phyloP scores from a whole-genome alignment of 1,139 yeast species.

The Saccharomyces hybrid region DNA sequence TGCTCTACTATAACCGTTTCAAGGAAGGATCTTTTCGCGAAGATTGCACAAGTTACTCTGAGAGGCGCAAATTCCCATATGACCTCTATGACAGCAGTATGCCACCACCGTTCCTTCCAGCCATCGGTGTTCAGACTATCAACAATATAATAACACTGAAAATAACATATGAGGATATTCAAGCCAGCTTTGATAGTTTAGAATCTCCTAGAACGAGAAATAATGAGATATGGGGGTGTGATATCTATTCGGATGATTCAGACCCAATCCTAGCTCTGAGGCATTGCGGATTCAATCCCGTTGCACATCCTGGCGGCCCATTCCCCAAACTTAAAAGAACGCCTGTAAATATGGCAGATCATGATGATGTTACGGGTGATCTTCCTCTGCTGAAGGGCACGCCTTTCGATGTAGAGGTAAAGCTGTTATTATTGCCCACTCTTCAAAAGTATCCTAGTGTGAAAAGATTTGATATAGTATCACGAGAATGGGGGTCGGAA shows the following conservation, averaged over 20 bases:
- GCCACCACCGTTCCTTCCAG: constrained; percentile 28
- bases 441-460: constrained; percentile 55
- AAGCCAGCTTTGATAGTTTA: constrained; percentile 27
- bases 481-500: constrained; percentile 56
- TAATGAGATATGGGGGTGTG: constrained; percentile 85
- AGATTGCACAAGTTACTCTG: not conserved
- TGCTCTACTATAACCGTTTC: constrained; percentile 20
- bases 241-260: constrained; percentile 87
- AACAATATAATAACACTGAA: constrained; percentile 19
- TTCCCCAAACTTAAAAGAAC: constrained; percentile 23
- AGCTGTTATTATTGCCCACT: constrained; percentile 62
- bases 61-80: constrained; percentile 13
- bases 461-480: constrained; percentile 58
- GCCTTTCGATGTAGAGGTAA: constrained; percentile 54
- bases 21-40: constrained; percentile 14
- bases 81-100: constrained; percentile 8
- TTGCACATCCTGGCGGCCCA: constrained; percentile 26
- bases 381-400: constrained; percentile 22
- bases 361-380: constrained; percentile 28
- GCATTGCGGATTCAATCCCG: constrained; percentile 62
- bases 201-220: constrained; percentile 28
- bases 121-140: constrained; percentile 14
- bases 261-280: constrained; percentile 68
- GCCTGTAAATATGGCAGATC: constrained; percentile 32
- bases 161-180: constrained; percentile 20